These are phyloP conservation scores for Wickerhamomyces bisporus DNA, from an alignment of 805 yeast species.

Conservation along the genomic window DNA sequence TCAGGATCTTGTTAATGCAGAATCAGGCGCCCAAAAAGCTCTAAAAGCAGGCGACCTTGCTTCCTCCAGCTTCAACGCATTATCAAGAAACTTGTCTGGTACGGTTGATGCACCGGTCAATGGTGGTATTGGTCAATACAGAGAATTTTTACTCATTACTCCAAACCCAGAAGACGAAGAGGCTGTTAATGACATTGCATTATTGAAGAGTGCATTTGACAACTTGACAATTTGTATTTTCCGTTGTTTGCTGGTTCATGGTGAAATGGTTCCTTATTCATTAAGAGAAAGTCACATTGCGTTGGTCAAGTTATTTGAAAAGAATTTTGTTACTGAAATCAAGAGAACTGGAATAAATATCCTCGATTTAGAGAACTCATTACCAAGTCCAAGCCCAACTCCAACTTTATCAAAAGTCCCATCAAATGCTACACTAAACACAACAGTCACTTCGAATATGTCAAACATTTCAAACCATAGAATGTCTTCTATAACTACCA, in stretches of 20 bases:
- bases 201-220: constrained; percentile 44
- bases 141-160: constrained; percentile 53
- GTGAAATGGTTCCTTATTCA: constrained; percentile 48
- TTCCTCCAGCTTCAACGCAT: constrained; percentile 49
- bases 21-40: constrained; percentile 50
- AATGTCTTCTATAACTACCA: constrained; percentile 3
- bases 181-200: constrained; percentile 23
- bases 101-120: constrained; percentile 90
- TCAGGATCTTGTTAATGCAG: constrained; percentile 66
- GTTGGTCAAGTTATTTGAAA: constrained; percentile 53
- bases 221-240: constrained; percentile 63
- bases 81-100: constrained; percentile 71
- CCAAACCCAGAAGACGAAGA: constrained; percentile 23
- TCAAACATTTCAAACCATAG: background rate
- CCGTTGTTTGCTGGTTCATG: constrained; percentile 66
- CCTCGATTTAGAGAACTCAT: constrained; percentile 20
- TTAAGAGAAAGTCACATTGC: constrained; percentile 64
- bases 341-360: constrained; percentile 26
- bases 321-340: constrained; percentile 68
- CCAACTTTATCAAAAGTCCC: constrained; percentile 16
- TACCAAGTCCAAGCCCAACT: constrained; percentile 9
- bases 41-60: constrained; percentile 46
- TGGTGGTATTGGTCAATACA: constrained; percentile 85
- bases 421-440: constrained; percentile 6
- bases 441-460: background rate